Percentiles rank a stretch among this genome's conserved stretches.
Evolutionary conservation across 805 yeast genomes (phyloP).

Genomic region (Candida endomychidarum): DNA sequence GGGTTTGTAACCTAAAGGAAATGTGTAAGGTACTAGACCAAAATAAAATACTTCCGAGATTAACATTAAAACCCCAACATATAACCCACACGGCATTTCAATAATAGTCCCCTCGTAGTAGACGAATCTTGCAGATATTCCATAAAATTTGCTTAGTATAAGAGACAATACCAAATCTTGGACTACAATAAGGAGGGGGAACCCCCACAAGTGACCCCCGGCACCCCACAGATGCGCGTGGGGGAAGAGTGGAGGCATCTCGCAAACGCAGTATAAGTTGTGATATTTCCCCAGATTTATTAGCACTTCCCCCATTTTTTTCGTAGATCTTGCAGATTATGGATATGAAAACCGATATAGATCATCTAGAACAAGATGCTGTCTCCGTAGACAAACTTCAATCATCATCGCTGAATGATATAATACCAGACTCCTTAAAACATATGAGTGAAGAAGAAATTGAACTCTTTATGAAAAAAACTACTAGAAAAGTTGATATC

Average conservation of each 20-base stretch:
- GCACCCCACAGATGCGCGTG: conserved; percentile 1
- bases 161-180: too few relatives aligned
- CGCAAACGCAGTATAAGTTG: conserved; percentile 1
- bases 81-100: too few relatives aligned
- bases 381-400: neutral
- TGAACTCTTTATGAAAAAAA: conserved; percentile 38
- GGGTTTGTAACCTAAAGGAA: too few relatives aligned
- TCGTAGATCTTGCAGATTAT: neutral
- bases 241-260: conserved; percentile 2
- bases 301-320: neutral
- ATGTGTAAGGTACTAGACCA: too few relatives aligned
- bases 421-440: conserved; percentile 32
- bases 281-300: conserved; percentile 2
- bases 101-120: too few relatives aligned
- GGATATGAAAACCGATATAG: neutral
- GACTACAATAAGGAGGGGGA: neutral
- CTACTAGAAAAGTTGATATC: conserved; percentile 48
- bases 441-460: conserved; percentile 42
- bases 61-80: too few relatives aligned
- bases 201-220: neutral
- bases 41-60: too few relatives aligned
- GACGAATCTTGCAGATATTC: too few relatives aligned
- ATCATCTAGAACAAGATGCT: conserved; percentile 1
- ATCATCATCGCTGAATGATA: conserved; percentile 1
- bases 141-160: too few relatives aligned